These are phyloP conservation scores for Sclerotinia minor DNA, from an alignment of 2,329 filamentous ascomycete species.

Conservation along the genomic window DNA sequence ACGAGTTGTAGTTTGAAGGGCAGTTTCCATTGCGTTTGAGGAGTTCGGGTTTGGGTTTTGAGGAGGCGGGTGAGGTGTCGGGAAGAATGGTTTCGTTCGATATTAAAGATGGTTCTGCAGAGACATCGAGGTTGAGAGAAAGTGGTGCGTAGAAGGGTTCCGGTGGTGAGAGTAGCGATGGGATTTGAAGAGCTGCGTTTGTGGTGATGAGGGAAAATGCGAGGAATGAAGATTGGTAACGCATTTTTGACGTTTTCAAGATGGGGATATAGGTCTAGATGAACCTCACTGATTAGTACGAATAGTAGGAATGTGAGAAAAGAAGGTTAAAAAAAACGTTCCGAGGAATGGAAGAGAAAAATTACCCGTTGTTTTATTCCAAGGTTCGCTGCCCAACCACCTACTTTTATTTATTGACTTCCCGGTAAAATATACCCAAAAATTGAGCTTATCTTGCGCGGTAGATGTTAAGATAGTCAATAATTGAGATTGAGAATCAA, in stretches of 20 bases:
- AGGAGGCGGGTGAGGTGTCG: constrained; percentile 22
- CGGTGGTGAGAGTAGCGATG: constrained; percentile 35
- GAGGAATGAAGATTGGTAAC: constrained; percentile 16
- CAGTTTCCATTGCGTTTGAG: constrained; percentile 40
- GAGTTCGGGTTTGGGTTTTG: constrained; percentile 30
- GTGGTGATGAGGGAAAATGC: constrained; percentile 16
- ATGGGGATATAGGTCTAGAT: constrained; percentile 3
- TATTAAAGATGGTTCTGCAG: constrained; percentile 13
- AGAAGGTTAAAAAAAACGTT: neutral
- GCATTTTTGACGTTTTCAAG: constrained; percentile 1
- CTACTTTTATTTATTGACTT: constrained; percentile 12
- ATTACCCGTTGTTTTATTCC: constrained; percentile 13
- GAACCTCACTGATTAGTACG: neutral
- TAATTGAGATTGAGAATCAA: neutral
- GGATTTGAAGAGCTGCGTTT: constrained; percentile 35
- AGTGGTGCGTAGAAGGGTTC: constrained; percentile 34
- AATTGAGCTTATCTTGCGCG: constrained; percentile 8
- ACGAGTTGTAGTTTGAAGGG: constrained; percentile 39
- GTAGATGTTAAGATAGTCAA: neutral
- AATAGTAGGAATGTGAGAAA: neutral
- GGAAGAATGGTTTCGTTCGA: constrained; percentile 34
- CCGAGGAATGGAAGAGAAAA: constrained; percentile 7
- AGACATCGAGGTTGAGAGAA: constrained; percentile 24
- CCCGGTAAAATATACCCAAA: constrained; percentile 9
- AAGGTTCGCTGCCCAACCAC: constrained; percentile 19